These are phyloP conservation scores for Saksenaea oblongispora DNA, from an alignment of 371 early-diverging fungal species.

Conservation along the genomic window DNA sequence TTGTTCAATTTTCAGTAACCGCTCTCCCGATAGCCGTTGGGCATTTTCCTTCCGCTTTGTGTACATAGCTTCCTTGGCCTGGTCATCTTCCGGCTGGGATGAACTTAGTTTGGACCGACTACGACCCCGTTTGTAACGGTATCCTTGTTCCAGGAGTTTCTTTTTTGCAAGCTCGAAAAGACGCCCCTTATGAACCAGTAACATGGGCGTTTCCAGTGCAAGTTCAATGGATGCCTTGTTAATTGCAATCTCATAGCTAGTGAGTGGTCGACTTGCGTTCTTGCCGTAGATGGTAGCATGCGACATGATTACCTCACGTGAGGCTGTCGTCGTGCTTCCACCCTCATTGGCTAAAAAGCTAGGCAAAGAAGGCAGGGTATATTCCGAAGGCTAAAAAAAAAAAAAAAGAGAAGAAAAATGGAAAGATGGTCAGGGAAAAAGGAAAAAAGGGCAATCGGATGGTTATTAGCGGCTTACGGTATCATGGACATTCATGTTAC, in stretches of 20 bases:
- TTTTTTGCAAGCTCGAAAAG: slow-evolving; percentile 60
- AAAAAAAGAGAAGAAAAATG: background rate
- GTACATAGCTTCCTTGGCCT: slow-evolving; percentile 12
- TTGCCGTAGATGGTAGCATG: slow-evolving; percentile 64
- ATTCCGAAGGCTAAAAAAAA: background rate
- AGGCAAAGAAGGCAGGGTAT: background rate
- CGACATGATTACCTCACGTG: slow-evolving; percentile 43
- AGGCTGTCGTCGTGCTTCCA: slow-evolving; percentile 3
- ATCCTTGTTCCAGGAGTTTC: slow-evolving; percentile 53
- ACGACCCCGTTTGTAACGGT: slow-evolving; percentile 60
- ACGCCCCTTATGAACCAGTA: slow-evolving; percentile 50
- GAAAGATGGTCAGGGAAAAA: background rate
- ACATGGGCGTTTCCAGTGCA: slow-evolving; percentile 49
- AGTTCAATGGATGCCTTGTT: slow-evolving; percentile 53
- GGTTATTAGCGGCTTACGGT: background rate
- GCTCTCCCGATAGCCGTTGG: slow-evolving; percentile 38
- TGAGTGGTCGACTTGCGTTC: slow-evolving; percentile 43
- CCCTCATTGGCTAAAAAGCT: slow-evolving; percentile 1
- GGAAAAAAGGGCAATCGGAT: background rate
- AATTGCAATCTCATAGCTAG: slow-evolving; percentile 60
- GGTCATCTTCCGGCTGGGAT: slow-evolving; percentile 15
- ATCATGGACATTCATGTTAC: background rate
- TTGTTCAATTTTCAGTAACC: slow-evolving; percentile 36
- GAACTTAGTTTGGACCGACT: slow-evolving; percentile 59
- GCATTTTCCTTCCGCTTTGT: slow-evolving; percentile 51